Evolutionary conservation across 2,329 filamentous ascomycete species (phyloP).

Genomic region (Boeremia lycopersici): DNA sequence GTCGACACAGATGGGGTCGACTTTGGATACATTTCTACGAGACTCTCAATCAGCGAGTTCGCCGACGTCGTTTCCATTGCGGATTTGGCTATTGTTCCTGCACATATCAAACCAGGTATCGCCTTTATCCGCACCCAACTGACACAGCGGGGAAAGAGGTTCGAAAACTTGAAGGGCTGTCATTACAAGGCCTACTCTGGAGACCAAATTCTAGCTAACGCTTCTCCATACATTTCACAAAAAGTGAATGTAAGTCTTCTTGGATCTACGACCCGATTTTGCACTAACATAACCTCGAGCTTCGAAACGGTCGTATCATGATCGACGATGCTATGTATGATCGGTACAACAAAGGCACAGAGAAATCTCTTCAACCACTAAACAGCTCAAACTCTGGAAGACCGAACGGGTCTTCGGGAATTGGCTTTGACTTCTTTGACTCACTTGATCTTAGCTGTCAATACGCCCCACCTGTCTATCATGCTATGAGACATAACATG

Average conservation of each 20-base stretch:
- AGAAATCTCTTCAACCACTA: conserved; percentile 20
- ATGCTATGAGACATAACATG: conserved; percentile 29
- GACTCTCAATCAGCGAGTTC: conserved; percentile 56
- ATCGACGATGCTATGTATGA: conserved; percentile 68
- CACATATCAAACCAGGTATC: conserved; percentile 77
- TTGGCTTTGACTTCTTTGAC: conserved; percentile 34
- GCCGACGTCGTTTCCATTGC: conserved; percentile 80
- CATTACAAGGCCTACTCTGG: conserved; percentile 80
- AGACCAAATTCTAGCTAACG: conserved; percentile 21
- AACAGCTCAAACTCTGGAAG: conserved; percentile 20
- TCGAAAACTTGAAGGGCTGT: conserved; percentile 75
- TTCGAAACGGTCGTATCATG: conserved; percentile 81
- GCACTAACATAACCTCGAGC: not conserved
- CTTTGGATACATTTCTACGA: conserved; percentile 30
- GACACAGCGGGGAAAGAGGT: conserved; percentile 80
- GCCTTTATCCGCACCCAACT: conserved; percentile 67
- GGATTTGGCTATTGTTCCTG: conserved; percentile 73
- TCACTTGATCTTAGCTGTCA: conserved; percentile 8
- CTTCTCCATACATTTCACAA: conserved; percentile 50
- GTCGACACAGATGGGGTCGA: conserved; percentile 41
- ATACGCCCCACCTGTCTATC: conserved; percentile 20
- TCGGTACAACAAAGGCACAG: conserved; percentile 37
- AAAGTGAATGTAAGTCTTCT: not conserved
- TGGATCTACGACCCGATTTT: not conserved
- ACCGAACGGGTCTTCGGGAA: conserved; percentile 43